A percentile compares a stretch with the other conserved stretches of the same genome.
Conservation (phyloP, 2,329 filamentous ascomycete genomes). For the Dactylellina cionopaga region DNA sequence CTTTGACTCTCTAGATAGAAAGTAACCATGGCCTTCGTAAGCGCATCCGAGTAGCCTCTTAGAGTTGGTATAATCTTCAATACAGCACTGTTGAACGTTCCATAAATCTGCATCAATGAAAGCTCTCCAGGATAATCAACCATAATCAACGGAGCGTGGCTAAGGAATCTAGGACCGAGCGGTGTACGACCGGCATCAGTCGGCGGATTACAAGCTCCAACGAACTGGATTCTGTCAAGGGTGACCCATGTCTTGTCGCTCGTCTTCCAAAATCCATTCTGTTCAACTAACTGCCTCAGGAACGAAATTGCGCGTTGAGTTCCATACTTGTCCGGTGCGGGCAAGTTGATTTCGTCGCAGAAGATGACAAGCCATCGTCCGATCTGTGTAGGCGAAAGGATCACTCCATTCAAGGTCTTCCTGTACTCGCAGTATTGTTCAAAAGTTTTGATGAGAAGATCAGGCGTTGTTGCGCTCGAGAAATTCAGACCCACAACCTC, state of each 20-base stretch:
- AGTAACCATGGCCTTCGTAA: constrained; percentile 97
- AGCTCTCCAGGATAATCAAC: constrained; percentile 97
- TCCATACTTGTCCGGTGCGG: constrained; percentile 95
- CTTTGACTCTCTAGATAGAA: constrained; percentile 95
- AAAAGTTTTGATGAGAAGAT: constrained; percentile 97
- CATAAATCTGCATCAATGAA: constrained; percentile 96
- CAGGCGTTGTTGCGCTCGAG: constrained; percentile 96
- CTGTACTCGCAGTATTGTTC: constrained; percentile 99
- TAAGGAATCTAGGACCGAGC: constrained; percentile 89
- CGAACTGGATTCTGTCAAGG: constrained; percentile 97
- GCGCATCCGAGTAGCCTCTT: constrained; percentile 91
- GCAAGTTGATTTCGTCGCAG: constrained; percentile 99
- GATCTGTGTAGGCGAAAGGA: constrained; percentile 94
- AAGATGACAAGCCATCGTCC: constrained; percentile 98
- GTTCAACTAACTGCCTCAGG: constrained; percentile 94
- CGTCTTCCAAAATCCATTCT: constrained; percentile 98
- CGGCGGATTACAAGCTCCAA: constrained; percentile 97
- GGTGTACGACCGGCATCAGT: constrained; percentile 96
- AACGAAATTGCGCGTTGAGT: constrained; percentile 98
- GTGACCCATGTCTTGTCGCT: constrained; percentile 98
- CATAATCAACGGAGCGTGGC: constrained; percentile 98
- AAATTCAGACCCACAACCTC: constrained; percentile 99
- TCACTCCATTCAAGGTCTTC: constrained; percentile 95
- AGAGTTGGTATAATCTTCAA: constrained; percentile 95
- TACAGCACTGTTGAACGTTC: constrained; percentile 94